These are phyloP conservation scores for Salix dunnii DNA, from an alignment of 345 rosid genomes.

Conservation along the genomic window DNA sequence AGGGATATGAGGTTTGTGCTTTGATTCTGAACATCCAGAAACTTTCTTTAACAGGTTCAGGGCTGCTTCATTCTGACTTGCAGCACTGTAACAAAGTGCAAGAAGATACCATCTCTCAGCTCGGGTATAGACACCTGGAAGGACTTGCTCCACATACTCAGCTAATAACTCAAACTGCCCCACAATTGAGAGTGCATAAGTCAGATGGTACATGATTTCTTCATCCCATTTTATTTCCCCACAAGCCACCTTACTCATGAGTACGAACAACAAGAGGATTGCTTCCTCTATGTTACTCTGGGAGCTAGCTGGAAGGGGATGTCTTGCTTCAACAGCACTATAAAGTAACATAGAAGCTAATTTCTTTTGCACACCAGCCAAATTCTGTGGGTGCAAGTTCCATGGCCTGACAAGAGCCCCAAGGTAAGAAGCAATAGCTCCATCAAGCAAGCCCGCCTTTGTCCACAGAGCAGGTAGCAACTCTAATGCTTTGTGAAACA, in stretches of 20 bases:
- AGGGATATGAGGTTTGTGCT: conserved; percentile 44
- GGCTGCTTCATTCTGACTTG: conserved; percentile 63
- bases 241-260: conserved; percentile 58
- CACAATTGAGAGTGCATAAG: conserved; percentile 67
- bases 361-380: conserved; percentile 73
- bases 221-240: conserved; percentile 77
- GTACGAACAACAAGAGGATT: conserved; percentile 62
- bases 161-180: conserved; percentile 70
- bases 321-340: conserved; percentile 66
- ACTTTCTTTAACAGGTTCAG: conserved; percentile 68
- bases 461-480: conserved; percentile 75
- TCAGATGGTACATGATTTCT: conserved; percentile 79
- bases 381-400: conserved; percentile 70
- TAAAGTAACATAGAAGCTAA: conserved; percentile 73
- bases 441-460: conserved; percentile 60
- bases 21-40: conserved; percentile 66
- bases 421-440: conserved; percentile 70
- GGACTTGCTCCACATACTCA: conserved; percentile 62
- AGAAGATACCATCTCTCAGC: conserved; percentile 88
- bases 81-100: conserved; percentile 82
- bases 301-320: conserved; percentile 40
- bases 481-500: conserved; percentile 77
- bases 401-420: conserved; percentile 74
- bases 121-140: conserved; percentile 65
- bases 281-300: conserved; percentile 74